These are phyloP conservation scores for Yarrowia phangngaensis DNA, from an alignment of 805 yeast species.

Conservation along the genomic window DNA sequence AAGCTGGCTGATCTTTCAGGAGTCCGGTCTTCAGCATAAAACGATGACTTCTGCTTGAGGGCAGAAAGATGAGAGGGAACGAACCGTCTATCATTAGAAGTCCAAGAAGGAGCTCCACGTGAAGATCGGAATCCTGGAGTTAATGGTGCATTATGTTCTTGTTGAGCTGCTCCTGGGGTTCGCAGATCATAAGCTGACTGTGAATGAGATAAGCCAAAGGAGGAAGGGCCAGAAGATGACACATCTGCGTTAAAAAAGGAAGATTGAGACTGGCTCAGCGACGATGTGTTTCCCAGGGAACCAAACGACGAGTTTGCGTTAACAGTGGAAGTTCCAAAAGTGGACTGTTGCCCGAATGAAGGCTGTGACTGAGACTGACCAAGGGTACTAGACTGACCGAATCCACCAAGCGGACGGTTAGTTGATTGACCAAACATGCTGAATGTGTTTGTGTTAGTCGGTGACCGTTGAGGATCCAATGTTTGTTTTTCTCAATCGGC, in stretches of 20 bases:
- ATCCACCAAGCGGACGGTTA: constrained; percentile 4
- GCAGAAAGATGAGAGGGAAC: constrained; percentile 27
- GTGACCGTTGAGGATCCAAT: background rate
- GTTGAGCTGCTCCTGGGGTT: background rate
- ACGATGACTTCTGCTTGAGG: constrained; percentile 23
- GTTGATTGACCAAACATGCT: constrained; percentile 24
- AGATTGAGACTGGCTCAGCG: constrained; percentile 12
- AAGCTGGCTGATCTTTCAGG: constrained; percentile 9
- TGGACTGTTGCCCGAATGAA: constrained; percentile 5
- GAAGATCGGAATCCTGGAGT: constrained; percentile 14
- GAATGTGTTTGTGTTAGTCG: background rate
- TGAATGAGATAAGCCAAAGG: constrained; percentile 5
- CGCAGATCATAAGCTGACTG: constrained; percentile 25
- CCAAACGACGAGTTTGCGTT: constrained; percentile 20
- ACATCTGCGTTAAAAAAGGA: constrained; percentile 8
- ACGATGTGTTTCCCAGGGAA: constrained; percentile 7
- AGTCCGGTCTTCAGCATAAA: constrained; percentile 25
- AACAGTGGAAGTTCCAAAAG: constrained; percentile 11
- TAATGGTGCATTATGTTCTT: constrained; percentile 12
- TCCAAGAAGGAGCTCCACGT: constrained; percentile 27
- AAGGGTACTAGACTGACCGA: background rate
- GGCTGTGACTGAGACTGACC: constrained; percentile 1
- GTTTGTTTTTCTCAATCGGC: too few relatives aligned
- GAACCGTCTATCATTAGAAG: constrained; percentile 23
- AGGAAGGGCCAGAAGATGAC: background rate